Evolutionary conservation across 768 basidiomycete species (phyloP).

Genomic region (Serendipita vermifera): DNA sequence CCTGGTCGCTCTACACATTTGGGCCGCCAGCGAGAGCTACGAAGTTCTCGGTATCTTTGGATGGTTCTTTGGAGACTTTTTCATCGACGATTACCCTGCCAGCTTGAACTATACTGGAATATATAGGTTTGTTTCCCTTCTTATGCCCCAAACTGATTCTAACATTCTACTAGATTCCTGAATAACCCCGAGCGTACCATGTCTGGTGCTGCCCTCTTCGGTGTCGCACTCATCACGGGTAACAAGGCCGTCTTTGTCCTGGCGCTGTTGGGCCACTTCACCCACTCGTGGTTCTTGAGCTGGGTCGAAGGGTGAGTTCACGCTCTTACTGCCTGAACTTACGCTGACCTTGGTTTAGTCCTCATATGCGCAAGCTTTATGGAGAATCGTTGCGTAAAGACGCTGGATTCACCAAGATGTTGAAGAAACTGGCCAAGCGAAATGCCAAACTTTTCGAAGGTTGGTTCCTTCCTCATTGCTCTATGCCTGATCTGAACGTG

Average conservation of each 20-base stretch:
- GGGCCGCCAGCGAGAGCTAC: conserved; percentile 82
- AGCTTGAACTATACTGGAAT: conserved; percentile 93
- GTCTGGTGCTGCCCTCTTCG: conserved; percentile 93
- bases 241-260: conserved; percentile 82
- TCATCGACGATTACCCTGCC: conserved; percentile 84
- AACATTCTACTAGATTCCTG: conserved; percentile 44
- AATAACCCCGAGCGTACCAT: conserved; percentile 88
- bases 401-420: conserved; percentile 95
- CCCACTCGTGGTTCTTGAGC: conserved; percentile 93
- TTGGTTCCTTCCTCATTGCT: no score
- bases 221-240: conserved; percentile 79
- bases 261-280: conserved; percentile 72
- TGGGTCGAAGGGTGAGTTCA: conserved; percentile 74
- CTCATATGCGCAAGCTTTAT: conserved; percentile 97
- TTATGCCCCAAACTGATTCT: conserved; percentile 1
- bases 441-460: conserved; percentile 65
- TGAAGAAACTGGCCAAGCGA: conserved; percentile 81
- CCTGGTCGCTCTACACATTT: conserved; percentile 75
- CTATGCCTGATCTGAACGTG: no score
- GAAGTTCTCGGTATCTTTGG: conserved; percentile 92
- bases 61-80: conserved; percentile 98
- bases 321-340: background rate
- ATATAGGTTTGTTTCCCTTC: conserved; percentile 51
- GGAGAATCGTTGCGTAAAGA: conserved; percentile 89
- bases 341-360: conserved; percentile 34